Base-by-base conservation (phyloP, 2,329 filamentous ascomycete genomes). In the Penicillium fuscoglaucum region DNA sequence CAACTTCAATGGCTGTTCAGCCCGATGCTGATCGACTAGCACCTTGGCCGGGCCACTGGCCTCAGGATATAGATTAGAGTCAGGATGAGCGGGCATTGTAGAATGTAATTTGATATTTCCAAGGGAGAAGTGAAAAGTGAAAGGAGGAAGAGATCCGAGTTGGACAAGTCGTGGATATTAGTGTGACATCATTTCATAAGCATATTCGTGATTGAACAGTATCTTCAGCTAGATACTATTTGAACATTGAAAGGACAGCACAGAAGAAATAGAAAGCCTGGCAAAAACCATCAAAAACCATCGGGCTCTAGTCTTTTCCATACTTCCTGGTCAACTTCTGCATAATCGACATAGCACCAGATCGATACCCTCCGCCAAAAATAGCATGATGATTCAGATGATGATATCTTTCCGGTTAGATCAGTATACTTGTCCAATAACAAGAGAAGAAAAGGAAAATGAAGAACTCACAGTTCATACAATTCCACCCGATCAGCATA, bases 301-400 rank as follows among this genome's bases (percentile, higher is more conserved):
- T 33, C 31, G 10, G 15, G 24, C 26, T 15, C 40, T 39, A 57
- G 13, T 53, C 49, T 21, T 65, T 60, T 7, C 82, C 86, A 74
- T 96, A 96, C 70, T 91, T 96, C 43, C 78, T 78, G 29, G 90
- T 77, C 66, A 97, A 78, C 63, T 79, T 84, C 72, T 82, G 84
- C 90, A 96, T 95, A 55, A 96, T 95, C 5, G 83, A 82, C 74
- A 93, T 83, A 29, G 92, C 91, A 5, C 91, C 88, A 41, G 82
- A 81, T 40, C 85, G 84, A 72, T 97, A 97, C 0, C 88, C 84
- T 1, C 88, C 88, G 0, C 91, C 91, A 73, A 96, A 97, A 47
- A 96, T 81, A 1, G 90, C 87, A 78, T 87, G 88, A 66, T 97
- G 93, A 63, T 97, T 97, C 26, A 97, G 77, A 70, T 96, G 90